Evolutionary conservation across 306 rosid species (phyloP), one percentile per base, ranked within the genome.

Genomic region (Argentina anserina): DNA sequence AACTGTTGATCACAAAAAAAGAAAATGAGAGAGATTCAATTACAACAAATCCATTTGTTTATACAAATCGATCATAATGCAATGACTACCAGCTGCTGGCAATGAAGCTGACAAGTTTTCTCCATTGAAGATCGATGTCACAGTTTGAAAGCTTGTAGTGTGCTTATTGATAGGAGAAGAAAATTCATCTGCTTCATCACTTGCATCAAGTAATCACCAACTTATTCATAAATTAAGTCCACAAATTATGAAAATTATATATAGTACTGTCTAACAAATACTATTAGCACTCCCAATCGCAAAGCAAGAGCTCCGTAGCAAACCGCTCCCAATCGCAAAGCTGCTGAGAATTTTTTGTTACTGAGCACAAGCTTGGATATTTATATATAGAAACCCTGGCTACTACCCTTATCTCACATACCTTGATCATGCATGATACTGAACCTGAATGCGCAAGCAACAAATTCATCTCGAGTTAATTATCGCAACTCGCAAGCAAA

Each of bases 91-190:
- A 71, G 81, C 76, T 33, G 81, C 76, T 33, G 77, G 88, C 52
- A 85, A 89, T 91, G 98, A 93, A 93, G 98, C 83, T 65, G 87
- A 90, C 49, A 83, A 93, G 86, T 93, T 93, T 91, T 87, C 96
- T 79, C 87, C 91, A 28, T 75, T 65, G 39, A 71, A 59, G 75
- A 78, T 76, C 59, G 75, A 78, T 76, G 63, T 69, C 41, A 81
- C 76, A 72, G 8, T 13, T 4, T 56, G 70, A 75, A 75, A 77
- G 70, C 69, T 67, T 11, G 61, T 67, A 37, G n/a, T 76, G n/a
- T 76, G 76, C 37, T 28, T 73, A 34, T 65, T 67, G 63, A 70
- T 47, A 71, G 58, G 81, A 60, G 76, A 87, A 91, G 90, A 88
- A 93, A 94, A 94, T 89, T 94, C 91, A 82, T 81, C 87, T 78